Evolutionary conservation across 2,329 filamentous ascomycete genomes (phyloP), one percentile per base, ranked within the genome.

Genomic region (Podosphaera aphanis): DNA sequence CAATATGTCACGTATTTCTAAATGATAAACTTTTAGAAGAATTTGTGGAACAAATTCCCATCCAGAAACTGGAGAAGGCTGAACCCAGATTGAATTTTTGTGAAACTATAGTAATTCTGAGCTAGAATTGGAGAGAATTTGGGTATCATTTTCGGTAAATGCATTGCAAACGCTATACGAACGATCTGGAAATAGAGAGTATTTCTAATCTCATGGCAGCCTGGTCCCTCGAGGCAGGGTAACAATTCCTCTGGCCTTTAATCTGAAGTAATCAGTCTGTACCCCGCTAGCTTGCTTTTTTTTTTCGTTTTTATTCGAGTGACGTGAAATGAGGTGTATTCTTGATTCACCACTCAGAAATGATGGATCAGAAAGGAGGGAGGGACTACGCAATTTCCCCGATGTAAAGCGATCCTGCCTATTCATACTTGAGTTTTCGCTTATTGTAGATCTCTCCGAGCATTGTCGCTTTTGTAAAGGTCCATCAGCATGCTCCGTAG

Each of bases 241-340:
- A 2, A 47, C 49, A 7, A 61, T 59, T 2, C 59, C 59, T 38
- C 59, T 52, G 10, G 59, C 59, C 50, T 61, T 60, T 13, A 61
- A 48, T 18, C 59, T 53, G 44, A 60, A 61, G 45, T 61, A 61
- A 46, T 61, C 58, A 2, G 57, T 59, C 33, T 57, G 50, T 5
- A 60, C 57, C 3, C 58, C 58, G 46, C 55, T 61, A 6, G 52
- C 39, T 43, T 56, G 55, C 20, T 47, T 49, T 18, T 52, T 50
- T 16, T 38, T 45, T 31, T 57, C 55, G 18, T 57, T 48, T 10
- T 50, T 43, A 2, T 40, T 23, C 41, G 45, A 48, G 29, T 55
- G 55, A n/a, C 50, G 51, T 5, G 51, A 45, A 38, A 57, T 47
- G 2, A 56, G 47, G 47, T 57, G 56, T 19, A 56, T 56, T 38